Percentiles rank a stretch among this genome's conserved stretches.
These are phyloP conservation scores for Stramenopiles sp. DNA, from an alignment of 352 stramenopile genomes.

Conservation along the genomic window DNA sequence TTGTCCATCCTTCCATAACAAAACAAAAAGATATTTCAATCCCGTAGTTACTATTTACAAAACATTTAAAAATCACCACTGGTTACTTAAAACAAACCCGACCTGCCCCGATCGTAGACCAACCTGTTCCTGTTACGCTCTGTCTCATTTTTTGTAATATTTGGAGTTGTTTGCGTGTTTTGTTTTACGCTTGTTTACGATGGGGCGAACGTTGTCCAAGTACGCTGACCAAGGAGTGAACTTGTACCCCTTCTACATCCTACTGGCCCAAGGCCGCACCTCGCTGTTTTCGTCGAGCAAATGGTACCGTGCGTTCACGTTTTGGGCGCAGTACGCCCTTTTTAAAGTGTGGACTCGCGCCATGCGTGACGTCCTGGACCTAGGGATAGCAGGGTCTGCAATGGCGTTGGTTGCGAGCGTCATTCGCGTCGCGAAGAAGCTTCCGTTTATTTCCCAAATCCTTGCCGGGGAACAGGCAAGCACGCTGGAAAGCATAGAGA, in stretches of 20 bases:
- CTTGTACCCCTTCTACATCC: neutral
- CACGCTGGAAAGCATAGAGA: neutral
- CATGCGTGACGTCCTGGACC: neutral
- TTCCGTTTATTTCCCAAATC: neutral
- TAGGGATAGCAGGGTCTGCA: neutral
- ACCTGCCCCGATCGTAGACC: no score
- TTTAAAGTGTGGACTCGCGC: neutral
- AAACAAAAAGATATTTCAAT: no score
- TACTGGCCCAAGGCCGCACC: neutral
- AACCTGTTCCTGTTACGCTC: no score
- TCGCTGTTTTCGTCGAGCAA: neutral
- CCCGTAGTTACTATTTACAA: no score
- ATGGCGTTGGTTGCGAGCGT: neutral
- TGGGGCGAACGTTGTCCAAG: neutral
- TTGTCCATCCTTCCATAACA: no score
- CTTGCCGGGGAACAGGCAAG: neutral
- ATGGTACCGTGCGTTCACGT: neutral
- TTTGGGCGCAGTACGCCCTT: slow-evolving; percentile 1
- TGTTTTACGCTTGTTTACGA: no score
- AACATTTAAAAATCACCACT: no score
- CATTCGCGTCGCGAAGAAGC: neutral
- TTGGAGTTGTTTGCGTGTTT: no score
- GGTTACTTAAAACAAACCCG: no score
- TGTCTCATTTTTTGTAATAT: no score
- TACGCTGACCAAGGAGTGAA: neutral